Percentiles rank a stretch among this genome's conserved stretches.
phyloP scores from a whole-genome alignment of 2,329 filamentous ascomycete species.

The Ophiognomonia clavigignenti-juglandacearum region DNA sequence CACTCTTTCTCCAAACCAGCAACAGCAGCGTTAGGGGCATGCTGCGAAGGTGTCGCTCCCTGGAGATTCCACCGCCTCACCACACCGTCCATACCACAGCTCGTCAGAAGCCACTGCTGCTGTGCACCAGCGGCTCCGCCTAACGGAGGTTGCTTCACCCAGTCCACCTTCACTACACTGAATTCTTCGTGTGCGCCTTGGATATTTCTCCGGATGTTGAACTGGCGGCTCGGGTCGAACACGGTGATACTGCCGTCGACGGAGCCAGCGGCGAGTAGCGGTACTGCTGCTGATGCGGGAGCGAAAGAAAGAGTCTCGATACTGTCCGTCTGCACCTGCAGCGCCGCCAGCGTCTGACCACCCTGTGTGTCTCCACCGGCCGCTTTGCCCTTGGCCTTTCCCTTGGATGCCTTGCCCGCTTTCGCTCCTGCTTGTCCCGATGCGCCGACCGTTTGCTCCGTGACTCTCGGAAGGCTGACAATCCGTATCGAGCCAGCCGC shows the following conservation, averaged over 20 bases:
- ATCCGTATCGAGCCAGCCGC: conserved; percentile 82
- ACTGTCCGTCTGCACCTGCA: conserved; percentile 71
- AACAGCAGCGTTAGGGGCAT: conserved; percentile 37
- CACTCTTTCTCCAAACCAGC: conserved; percentile 78
- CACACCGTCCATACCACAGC: conserved; percentile 87
- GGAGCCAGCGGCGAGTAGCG: conserved; percentile 58
- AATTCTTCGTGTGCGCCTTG: conserved; percentile 80
- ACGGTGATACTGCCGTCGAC: conserved; percentile 77
- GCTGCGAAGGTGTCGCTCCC: conserved; percentile 32
- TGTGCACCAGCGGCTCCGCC: conserved; percentile 20
- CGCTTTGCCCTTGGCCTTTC: conserved; percentile 20
- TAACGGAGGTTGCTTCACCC: conserved; percentile 51
- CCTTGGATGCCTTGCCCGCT: conserved; percentile 18
- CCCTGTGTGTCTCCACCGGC: conserved; percentile 28
- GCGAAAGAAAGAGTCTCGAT: conserved; percentile 74
- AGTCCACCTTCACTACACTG: conserved; percentile 89
- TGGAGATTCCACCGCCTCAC: conserved; percentile 80
- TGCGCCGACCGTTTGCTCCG: conserved; percentile 16
- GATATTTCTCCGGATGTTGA: conserved; percentile 80
- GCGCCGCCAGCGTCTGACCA: conserved; percentile 69
- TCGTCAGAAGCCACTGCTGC: conserved; percentile 69
- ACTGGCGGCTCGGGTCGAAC: conserved; percentile 81
- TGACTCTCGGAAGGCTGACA: conserved; percentile 70
- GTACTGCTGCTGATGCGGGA: conserved; percentile 37
- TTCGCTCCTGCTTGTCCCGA: conserved; percentile 16